Evolutionary conservation across 1,284 basidiomycete species (phyloP), one percentile per base, ranked within the genome.

Genomic region (Ustilago curta): DNA sequence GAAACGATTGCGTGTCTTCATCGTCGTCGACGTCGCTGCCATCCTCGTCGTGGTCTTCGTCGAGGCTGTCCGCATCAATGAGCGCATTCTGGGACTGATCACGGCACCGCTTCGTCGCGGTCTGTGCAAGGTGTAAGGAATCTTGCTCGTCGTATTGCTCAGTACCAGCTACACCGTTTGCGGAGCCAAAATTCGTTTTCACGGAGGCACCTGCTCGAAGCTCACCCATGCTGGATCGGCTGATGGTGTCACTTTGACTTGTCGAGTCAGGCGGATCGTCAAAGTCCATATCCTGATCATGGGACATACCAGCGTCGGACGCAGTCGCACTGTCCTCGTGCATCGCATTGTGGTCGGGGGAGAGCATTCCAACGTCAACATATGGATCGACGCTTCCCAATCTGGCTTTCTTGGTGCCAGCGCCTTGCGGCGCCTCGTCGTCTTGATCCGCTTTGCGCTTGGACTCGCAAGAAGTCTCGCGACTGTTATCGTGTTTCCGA

Each of bases 1-100:
- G 57, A 18, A 60, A 70, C 0, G 68, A 70, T 9, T 58, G 61
- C 12, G 61, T 29, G n/a, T 64, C 61, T n/a, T 70, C 67, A 16
- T 70, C 60, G 21, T 64, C 67, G n/a, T 57, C 42, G 27, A 64
- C 60, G 21, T 64, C 67, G n/a, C 54, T 32, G 27, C 27, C 27
- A 5, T 31, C 45, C 23, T 56, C 53, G 7, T 11, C 43, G 3
- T 35, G n/a, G 0, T 35, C 44, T 12, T 59, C 53, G 4, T 48
- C 47, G 25, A 57, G 47, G 52, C 54, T 55, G 31, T 61, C 65
- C 7, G 49, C 32, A 7, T 56, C 53, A 5, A 47, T 21, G 27
- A 21, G 14, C 25, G 23, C 31, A 25, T 37, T n/a, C 3, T 31
- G 23, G 21, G 9, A 6, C 42, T 54, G 21, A 42, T 37, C 16